phyloP scores from a whole-genome alignment of 495 filamentous ascomycete genomes.

The Arthonia radiata region DNA sequence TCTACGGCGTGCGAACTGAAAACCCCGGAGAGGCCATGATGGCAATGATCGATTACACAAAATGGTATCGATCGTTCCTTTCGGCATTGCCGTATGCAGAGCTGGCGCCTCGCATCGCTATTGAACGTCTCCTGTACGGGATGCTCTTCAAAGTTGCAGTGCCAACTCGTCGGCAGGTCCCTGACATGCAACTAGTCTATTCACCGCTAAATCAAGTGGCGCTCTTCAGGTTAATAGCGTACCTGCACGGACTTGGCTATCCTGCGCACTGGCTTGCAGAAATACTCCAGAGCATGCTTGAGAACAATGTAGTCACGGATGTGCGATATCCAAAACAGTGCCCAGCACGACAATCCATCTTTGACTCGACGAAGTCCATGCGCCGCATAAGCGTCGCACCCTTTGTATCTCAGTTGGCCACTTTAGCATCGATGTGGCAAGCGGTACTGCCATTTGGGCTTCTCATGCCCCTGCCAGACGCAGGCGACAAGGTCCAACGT shows the following conservation, averaged over 20 bases:
- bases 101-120: slow-evolving; percentile 1
- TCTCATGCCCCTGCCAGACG: no score
- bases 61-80: slow-evolving; percentile 5
- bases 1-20: neutral
- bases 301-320: slow-evolving; percentile 10
- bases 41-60: slow-evolving; percentile 5
- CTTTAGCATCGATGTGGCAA: slow-evolving; percentile 10
- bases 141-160: slow-evolving; percentile 15
- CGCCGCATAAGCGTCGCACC: slow-evolving; percentile 8
- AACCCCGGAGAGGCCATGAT: neutral
- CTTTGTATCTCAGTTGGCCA: slow-evolving; percentile 13
- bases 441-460: neutral
- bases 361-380: slow-evolving; percentile 5
- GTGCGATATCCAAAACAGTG: slow-evolving; percentile 8
- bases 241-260: slow-evolving; percentile 13
- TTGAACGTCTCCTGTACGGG: slow-evolving; percentile 12
- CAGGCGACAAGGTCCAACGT: no score
- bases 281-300: slow-evolving; percentile 8
- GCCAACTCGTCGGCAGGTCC: slow-evolving; percentile 2
- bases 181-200: slow-evolving; percentile 3
- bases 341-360: slow-evolving; percentile 2
- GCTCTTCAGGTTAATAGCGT: slow-evolving; percentile 11
- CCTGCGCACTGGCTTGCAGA: slow-evolving; percentile 14
- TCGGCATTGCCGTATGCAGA: neutral
- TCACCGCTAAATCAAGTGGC: slow-evolving; percentile 12